Conservation (phyloP, 345 rosid species). For the Moricandia arvensis region DNA sequence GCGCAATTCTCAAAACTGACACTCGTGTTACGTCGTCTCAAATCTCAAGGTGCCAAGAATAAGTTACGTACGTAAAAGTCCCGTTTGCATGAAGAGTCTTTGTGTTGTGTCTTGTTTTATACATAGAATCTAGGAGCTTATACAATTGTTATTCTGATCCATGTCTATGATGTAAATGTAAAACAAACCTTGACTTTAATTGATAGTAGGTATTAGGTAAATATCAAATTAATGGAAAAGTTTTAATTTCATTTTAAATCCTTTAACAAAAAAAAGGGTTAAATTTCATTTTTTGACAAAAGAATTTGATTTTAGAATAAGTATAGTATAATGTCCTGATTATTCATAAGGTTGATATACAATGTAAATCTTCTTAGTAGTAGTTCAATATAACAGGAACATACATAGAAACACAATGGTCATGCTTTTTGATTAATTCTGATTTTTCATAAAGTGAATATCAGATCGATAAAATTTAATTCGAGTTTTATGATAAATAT, state of each 20-base stretch:
- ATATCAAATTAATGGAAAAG: neutral
- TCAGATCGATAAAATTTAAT: neutral
- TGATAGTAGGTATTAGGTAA: neutral
- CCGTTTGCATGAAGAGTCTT: neutral
- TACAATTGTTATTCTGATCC: neutral
- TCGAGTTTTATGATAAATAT: neutral
- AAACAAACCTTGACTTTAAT: neutral
- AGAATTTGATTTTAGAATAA: too few relatives aligned
- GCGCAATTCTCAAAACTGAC: neutral
- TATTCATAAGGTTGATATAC: too few relatives aligned
- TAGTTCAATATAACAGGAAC: too few relatives aligned
- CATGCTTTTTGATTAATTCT: neutral
- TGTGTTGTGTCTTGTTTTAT: neutral
- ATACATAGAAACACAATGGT: too few relatives aligned
- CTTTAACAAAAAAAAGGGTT: too few relatives aligned
- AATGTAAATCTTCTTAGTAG: too few relatives aligned
- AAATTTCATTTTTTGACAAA: too few relatives aligned
- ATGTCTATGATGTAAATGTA: neutral
- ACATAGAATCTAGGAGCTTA: neutral
- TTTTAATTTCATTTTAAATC: too few relatives aligned
- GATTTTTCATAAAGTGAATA: neutral
- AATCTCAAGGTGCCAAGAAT: neutral
- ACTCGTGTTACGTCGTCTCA: neutral
- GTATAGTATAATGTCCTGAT: too few relatives aligned
- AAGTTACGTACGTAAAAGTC: neutral